Evolutionary conservation across 2,329 filamentous ascomycete genomes (phyloP), one percentile per base, ranked within the genome.

Genomic region (Fusarium subglutinans): DNA sequence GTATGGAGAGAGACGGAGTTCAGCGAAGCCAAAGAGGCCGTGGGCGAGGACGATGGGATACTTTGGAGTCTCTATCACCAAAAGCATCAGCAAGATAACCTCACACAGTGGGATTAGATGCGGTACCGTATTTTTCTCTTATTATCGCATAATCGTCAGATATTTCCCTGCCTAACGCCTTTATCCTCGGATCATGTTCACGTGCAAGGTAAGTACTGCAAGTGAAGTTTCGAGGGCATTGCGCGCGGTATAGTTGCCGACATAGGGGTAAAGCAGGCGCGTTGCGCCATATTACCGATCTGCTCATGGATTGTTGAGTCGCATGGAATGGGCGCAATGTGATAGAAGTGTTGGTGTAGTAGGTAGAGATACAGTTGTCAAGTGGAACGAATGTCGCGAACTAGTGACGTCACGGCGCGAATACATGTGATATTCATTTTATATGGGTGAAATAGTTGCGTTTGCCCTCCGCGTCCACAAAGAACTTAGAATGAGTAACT

Each of bases 21-120:
- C 87, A 43, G 88, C 85, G 79, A 92, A 92, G 76, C 90, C 90
- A 58, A 92, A 83, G 55, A 92, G 84, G 63, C 90, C 90, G 77
- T 92, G 90, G 59, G 90, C 90, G 40, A 92, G 87, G 61, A 92
- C 89, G 62, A 92, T 87, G 50, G 90, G 89, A 73, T 91, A 78
- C 75, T 88, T 88, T 5, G 90, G 90, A 8, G 87, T 87, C 45
- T 84, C 87, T 89, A 66, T 67, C 79, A 13, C 18, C 37, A 28
- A 18, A 22, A 2, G 18, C 11, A 18, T 74, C 41, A 74, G 44
- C 22, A 59, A 40, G 26, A 13, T 14, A 24, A 17, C 26, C 14
- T 24, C 8, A 18, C 8, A 3, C 17, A 6, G 30, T 22, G 17
- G 14, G 15, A 30, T 30, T 10, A 40, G 37, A 55, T 41, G 24